Conservation (phyloP, 1,284 basidiomycete species). For the Binderoboletus segoi region DNA sequence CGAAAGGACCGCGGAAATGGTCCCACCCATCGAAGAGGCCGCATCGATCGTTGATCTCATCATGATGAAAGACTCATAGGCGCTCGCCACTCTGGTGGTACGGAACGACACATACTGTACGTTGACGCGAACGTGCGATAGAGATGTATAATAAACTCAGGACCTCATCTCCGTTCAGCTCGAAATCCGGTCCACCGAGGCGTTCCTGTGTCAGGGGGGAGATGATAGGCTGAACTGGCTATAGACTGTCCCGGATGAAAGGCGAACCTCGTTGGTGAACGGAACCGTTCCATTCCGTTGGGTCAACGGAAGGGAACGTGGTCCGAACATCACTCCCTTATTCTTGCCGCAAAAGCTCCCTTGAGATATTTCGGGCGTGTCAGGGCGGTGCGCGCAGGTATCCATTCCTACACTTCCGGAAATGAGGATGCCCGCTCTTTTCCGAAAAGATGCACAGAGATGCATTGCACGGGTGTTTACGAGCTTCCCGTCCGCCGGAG, state of each 20-base stretch:
- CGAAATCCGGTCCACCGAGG: slow-evolving; percentile 34
- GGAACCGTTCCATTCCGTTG: slow-evolving; percentile 16
- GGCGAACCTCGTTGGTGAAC: slow-evolving; percentile 5
- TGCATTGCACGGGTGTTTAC: slow-evolving; percentile 12
- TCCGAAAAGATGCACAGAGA: too few species aligned
- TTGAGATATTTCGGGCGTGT: slow-evolving; percentile 23
- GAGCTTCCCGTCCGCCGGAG: slow-evolving; percentile 13
- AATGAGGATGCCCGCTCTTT: slow-evolving; percentile 19
- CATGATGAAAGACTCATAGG: slow-evolving; percentile 2
- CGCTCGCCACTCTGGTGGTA: slow-evolving; percentile 18
- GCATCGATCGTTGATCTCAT: slow-evolving; percentile 29
- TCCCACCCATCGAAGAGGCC: slow-evolving; percentile 2
- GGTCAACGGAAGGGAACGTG: slow-evolving; percentile 9
- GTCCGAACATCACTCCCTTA: slow-evolving; percentile 14
- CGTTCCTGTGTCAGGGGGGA: slow-evolving; percentile 28
- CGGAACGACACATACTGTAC: slow-evolving; percentile 11
- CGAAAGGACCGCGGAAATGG: slow-evolving; percentile 30
- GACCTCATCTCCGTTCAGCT: slow-evolving; percentile 31
- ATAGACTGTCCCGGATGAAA: slow-evolving; percentile 23
- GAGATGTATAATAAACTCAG: slow-evolving; percentile 16
- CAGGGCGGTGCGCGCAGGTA: slow-evolving; percentile 1
- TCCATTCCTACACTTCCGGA: slow-evolving; percentile 19
- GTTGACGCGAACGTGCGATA: slow-evolving; percentile 33
- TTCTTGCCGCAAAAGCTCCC: slow-evolving; percentile 9
- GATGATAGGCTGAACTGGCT: slow-evolving; percentile 27